Evolutionary conservation across 2,329 filamentous ascomycete genomes (phyloP).

Genomic region (Microdochium nivale): DNA sequence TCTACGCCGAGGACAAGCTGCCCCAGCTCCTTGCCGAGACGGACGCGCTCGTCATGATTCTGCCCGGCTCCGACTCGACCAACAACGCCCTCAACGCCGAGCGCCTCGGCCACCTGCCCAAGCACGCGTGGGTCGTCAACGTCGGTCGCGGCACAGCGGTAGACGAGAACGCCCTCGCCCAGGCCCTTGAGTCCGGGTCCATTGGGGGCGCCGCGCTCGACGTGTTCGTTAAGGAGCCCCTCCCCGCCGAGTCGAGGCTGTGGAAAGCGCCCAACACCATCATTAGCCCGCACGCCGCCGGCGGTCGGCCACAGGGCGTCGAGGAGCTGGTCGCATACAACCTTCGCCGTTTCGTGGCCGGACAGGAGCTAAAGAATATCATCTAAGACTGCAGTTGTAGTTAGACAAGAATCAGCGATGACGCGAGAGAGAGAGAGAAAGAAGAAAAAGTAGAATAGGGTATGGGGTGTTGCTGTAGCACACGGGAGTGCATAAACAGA

Average conservation of each 20-base stretch:
- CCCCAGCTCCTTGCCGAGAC: constrained; percentile 44
- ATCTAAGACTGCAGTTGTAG: too few relatives aligned
- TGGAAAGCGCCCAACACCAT: constrained; percentile 44
- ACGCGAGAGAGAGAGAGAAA: too few relatives aligned
- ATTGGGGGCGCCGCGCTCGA: constrained; percentile 41
- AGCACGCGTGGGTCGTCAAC: constrained; percentile 48
- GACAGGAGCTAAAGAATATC: constrained; percentile 49
- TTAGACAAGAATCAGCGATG: too few relatives aligned
- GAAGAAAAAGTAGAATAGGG: not conserved
- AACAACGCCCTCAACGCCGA: constrained; percentile 45
- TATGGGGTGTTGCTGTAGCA: not conserved
- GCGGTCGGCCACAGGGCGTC: constrained; percentile 50
- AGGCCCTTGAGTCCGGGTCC: constrained; percentile 31
- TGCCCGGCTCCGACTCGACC: constrained; percentile 50
- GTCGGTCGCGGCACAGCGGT: constrained; percentile 40
- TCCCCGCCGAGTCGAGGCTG: constrained; percentile 29
- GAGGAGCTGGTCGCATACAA: constrained; percentile 54
- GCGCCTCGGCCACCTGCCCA: constrained; percentile 42
- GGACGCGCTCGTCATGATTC: constrained; percentile 60
- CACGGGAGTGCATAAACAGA: not conserved
- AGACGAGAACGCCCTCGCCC: constrained; percentile 38
- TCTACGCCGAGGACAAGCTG: constrained; percentile 46
- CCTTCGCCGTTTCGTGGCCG: constrained; percentile 48
- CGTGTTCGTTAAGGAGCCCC: constrained; percentile 30
- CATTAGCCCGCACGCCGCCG: constrained; percentile 49